Conservation (phyloP, 768 basidiomycete species). For the Boletus rex-veris region DNA sequence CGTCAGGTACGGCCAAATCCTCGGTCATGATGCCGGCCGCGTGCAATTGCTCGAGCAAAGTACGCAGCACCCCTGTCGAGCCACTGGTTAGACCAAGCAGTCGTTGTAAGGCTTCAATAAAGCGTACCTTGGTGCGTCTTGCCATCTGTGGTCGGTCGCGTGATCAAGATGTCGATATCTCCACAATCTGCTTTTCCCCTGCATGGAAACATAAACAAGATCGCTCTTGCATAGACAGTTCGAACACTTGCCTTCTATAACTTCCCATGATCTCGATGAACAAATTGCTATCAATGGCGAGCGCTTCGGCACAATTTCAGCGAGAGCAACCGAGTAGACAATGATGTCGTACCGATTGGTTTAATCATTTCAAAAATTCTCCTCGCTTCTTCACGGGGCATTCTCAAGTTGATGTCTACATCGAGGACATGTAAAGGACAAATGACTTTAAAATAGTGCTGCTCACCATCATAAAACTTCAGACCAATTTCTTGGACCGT, state of each 20-base stretch:
- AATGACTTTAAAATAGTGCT: neutral
- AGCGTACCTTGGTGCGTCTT: conserved; percentile 64
- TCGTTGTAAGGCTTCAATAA: neutral
- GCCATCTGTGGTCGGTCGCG: conserved; percentile 69
- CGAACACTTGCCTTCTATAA: conserved; percentile 57
- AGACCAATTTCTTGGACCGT: conserved; percentile 65
- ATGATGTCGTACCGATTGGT: conserved; percentile 51
- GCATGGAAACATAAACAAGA: neutral
- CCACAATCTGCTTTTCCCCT: conserved; percentile 83
- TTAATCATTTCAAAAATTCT: conserved; percentile 71
- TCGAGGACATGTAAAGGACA: neutral
- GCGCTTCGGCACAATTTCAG: conserved; percentile 42
- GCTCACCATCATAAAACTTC: conserved; percentile 63
- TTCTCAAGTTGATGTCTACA: conserved; percentile 77
- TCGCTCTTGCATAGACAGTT: neutral
- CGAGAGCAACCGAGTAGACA: neutral
- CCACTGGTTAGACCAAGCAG: neutral
- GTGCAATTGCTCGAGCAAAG: conserved; percentile 56
- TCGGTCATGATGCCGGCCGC: conserved; percentile 66
- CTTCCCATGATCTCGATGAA: conserved; percentile 90
- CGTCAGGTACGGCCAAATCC: conserved; percentile 69
- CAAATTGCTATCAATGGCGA: conserved; percentile 64
- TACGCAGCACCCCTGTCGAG: conserved; percentile 53
- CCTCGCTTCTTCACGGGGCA: conserved; percentile 78
- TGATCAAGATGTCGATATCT: conserved; percentile 89